phyloP scores from a whole-genome alignment of 306 rosid genomes.

The Vachellia collinsii region DNA sequence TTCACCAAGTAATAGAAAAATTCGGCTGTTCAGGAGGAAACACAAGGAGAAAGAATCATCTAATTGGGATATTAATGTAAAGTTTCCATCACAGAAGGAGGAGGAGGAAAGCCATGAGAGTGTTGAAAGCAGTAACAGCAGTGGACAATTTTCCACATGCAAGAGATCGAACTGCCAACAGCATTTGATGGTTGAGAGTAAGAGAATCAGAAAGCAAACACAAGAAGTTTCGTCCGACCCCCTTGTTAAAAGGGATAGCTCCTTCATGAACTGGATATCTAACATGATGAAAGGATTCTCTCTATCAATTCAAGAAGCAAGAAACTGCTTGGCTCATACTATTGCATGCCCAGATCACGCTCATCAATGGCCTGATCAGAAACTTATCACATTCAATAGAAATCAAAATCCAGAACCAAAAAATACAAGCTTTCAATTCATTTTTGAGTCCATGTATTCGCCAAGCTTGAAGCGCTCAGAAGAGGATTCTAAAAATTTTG shows the following conservation, averaged over 20 bases:
- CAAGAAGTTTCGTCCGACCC: conserved; percentile 55
- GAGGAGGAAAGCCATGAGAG: conserved; percentile 73
- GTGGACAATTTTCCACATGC: conserved; percentile 46
- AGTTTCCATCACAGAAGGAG: conserved; percentile 51
- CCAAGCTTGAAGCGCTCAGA: conserved; percentile 49
- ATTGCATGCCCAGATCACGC: conserved; percentile 44
- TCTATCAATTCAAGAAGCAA: conserved; percentile 51
- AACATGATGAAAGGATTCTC: conserved; percentile 76
- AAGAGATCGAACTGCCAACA: conserved; percentile 62
- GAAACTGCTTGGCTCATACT: conserved; percentile 50
- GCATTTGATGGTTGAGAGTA: conserved; percentile 56
- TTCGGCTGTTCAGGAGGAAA: conserved; percentile 46
- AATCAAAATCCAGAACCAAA: conserved; percentile 44
- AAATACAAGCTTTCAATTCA: conserved; percentile 68
- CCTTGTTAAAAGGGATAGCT: conserved; percentile 60
- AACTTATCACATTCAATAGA: conserved; percentile 41
- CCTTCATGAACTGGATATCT: conserved; percentile 92
- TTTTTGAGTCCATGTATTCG: conserved; percentile 71
- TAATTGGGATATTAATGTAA: conserved; percentile 49
- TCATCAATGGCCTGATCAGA: conserved; percentile 41
- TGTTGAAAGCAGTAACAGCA: conserved; percentile 84
- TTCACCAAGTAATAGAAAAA: conserved; percentile 54
- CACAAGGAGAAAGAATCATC: conserved; percentile 78
- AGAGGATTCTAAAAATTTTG: conserved; percentile 49
- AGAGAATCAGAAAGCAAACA: conserved; percentile 55